Evolutionary conservation across 2,329 filamentous ascomycete genomes (phyloP), one percentile per base, ranked within the genome.

Genomic region (Fusarium ambrosium): DNA sequence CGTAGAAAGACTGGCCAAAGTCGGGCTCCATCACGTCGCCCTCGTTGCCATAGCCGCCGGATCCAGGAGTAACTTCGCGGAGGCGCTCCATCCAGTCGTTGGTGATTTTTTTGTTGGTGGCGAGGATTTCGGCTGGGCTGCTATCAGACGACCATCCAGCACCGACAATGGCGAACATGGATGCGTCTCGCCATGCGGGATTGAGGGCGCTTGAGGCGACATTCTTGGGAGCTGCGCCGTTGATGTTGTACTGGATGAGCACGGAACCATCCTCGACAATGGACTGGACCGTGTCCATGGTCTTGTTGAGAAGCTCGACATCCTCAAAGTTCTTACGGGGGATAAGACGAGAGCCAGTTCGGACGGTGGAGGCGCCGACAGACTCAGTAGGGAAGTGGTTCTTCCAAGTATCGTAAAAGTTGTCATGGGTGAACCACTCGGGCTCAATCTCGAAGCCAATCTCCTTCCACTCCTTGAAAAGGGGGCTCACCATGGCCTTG

Each of bases 101-200:
- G 32, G 70, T 66, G 11, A 74, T 70, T 20, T 80, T 79, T 36
- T 80, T 73, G 7, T 80, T 81, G 60, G 81, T 65, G 32, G 79
- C 80, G 39, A 67, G 60, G 32, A 66, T 66, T 13, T 69, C 62
- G 6, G 61, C 14, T 24, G 69, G 58, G 16, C 53, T 66, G 22
- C 41, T 64, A 27, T 58, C 48, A 36, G 62, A 39, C 10, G 64
- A 69, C 76, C 76, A 78, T 58, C 66, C 64, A 6, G 70, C 55
- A 6, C 75, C 75, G 34, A 76, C 72, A 70, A 85, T 84, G 59
- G 75, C 75, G 64, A 82, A 82, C 79, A 85, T 79, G 39, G 80
- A 76, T 7, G 82, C 81, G 2, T 82, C 81, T 14, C 87, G 81
- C 86, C 86, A 89, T 2, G 86, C 86, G 0, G 86, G 86, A 62